Conservation (phyloP, 306 rosid species). For the Prunus armeniaca region DNA sequence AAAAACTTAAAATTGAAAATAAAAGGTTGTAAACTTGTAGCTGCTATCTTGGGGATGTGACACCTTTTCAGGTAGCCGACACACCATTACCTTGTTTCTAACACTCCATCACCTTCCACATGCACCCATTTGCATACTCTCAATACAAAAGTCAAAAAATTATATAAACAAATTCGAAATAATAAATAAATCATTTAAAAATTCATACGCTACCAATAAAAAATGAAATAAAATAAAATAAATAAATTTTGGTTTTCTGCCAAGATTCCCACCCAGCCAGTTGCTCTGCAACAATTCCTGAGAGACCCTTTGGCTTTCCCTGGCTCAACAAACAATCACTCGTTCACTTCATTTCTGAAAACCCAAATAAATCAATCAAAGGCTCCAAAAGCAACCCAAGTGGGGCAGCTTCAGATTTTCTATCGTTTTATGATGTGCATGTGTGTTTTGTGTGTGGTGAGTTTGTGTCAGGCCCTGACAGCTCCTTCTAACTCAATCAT, state of each 20-base stretch:
- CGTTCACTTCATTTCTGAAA: background rate
- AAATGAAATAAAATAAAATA: background rate
- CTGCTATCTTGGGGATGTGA: constrained; percentile 25
- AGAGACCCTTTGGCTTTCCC: background rate
- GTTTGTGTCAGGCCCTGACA: constrained; percentile 65
- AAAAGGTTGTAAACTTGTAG: too few species aligned
- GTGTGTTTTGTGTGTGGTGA: constrained; percentile 39
- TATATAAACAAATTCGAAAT: background rate
- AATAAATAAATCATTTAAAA: background rate
- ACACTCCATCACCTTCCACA: constrained; percentile 39
- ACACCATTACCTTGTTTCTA: constrained; percentile 41
- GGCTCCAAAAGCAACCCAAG: background rate
- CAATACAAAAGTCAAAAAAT: background rate
- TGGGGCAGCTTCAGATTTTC: constrained; percentile 31
- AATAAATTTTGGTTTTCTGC: constrained; percentile 5
- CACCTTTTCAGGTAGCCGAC: constrained; percentile 47
- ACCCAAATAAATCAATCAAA: background rate
- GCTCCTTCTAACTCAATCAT: constrained; percentile 48
- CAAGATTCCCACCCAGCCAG: constrained; percentile 19
- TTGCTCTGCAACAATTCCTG: constrained; percentile 18
- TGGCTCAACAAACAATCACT: background rate
- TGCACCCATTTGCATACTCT: constrained; percentile 39
- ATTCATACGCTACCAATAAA: background rate
- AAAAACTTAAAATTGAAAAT: too few species aligned
- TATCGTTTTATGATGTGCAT: constrained; percentile 35